Conservation (phyloP, 2,329 filamentous ascomycete species). For the Acephala macrosclerotiorum region DNA sequence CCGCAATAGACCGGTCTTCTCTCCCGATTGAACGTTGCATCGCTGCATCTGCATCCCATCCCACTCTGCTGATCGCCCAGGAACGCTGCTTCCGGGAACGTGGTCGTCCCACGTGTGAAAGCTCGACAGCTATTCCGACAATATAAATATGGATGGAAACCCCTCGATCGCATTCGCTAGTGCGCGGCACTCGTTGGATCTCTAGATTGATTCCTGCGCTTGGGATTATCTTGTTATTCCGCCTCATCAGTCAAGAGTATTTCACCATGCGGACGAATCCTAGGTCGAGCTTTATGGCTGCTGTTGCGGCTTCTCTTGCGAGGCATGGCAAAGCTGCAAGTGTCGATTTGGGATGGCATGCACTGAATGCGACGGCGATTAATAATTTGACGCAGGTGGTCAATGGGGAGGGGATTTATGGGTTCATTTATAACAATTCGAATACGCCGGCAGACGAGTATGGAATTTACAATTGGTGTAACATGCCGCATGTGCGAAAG, state of each 20-base stretch:
- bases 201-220: conserved; percentile 29
- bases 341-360: conserved; percentile 57
- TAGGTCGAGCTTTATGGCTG: conserved; percentile 30
- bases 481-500: conserved; percentile 81
- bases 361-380: conserved; percentile 61
- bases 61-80: conserved; percentile 15
- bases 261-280: conserved; percentile 32
- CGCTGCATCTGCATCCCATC: conserved; percentile 6
- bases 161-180: conserved; percentile 18
- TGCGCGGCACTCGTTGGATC: conserved; percentile 25
- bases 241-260: conserved; percentile 27
- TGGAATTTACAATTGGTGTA: conserved; percentile 81
- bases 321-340: conserved; percentile 26
- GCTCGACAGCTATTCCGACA: conserved; percentile 18
- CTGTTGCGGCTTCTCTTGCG: conserved; percentile 33
- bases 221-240: conserved; percentile 28
- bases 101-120: conserved; percentile 21
- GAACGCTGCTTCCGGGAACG: conserved; percentile 19
- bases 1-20: not conserved
- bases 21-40: conserved; percentile 12
- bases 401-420: conserved; percentile 68
- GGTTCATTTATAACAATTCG: conserved; percentile 77
- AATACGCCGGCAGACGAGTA: conserved; percentile 61
- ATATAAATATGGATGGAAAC: conserved; percentile 38
- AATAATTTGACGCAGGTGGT: conserved; percentile 68